Conservation (phyloP, 2,329 filamentous ascomycete species). For the Onygena corvina region DNA sequence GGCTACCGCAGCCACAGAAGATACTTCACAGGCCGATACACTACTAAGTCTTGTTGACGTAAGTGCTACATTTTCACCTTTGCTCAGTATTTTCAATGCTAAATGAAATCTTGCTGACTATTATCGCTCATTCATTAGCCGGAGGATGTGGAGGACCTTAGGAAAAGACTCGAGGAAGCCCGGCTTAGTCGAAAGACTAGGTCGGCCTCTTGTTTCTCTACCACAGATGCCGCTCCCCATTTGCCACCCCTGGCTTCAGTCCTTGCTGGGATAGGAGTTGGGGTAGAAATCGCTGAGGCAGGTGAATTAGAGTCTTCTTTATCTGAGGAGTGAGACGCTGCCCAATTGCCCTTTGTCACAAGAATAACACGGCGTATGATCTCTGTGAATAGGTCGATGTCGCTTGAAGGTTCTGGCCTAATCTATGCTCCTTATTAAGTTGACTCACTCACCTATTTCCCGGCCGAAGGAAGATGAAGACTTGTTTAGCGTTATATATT, state of each 20-base stretch:
- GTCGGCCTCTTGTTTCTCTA: background rate
- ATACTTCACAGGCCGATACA: constrained; percentile 33
- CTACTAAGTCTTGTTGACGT: constrained; percentile 45
- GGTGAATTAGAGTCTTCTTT: background rate
- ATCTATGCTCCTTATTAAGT: too few species aligned
- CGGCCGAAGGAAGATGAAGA: too few species aligned
- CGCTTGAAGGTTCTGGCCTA: too few species aligned
- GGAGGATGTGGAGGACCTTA: constrained; percentile 42
- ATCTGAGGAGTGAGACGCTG: background rate
- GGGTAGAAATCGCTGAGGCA: background rate
- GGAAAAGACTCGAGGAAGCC: constrained; percentile 46
- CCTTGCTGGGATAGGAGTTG: background rate
- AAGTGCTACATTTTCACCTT: constrained; percentile 14
- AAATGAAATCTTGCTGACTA: background rate
- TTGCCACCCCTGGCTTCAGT: background rate
- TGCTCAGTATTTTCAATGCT: background rate
- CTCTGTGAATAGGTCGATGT: too few species aligned
- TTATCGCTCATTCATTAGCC: constrained; percentile 21
- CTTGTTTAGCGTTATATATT: too few species aligned
- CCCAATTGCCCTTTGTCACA: background rate
- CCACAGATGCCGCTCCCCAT: too few species aligned
- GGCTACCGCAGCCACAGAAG: constrained; percentile 19
- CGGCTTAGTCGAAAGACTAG: constrained; percentile 30
- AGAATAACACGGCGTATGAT: background rate
- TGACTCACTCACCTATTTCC: too few species aligned